These are phyloP conservation scores for Royoungia palumana DNA, from an alignment of 768 basidiomycete genomes.

Conservation along the genomic window DNA sequence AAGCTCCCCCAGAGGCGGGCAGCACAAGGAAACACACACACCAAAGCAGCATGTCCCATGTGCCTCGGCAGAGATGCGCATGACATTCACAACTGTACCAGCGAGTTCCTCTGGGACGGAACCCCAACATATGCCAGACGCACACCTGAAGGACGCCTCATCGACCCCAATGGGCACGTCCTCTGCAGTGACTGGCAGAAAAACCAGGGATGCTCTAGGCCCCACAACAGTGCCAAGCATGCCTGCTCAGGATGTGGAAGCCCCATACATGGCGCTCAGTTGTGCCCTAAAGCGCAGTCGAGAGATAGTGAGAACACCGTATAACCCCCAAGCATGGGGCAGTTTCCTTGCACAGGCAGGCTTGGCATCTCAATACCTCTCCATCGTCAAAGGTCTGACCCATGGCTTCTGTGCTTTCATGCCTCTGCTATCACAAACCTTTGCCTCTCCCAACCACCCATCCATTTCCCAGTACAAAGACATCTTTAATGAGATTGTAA, in stretches of 20 bases:
- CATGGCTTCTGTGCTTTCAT: not conserved
- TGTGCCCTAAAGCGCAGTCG: not conserved
- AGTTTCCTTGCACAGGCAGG: not conserved
- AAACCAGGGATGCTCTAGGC: not conserved
- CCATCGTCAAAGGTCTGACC: not conserved
- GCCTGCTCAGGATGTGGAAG: not conserved
- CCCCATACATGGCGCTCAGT: not conserved
- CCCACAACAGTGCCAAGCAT: not conserved
- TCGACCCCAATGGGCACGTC: too few species aligned
- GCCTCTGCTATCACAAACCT: not conserved
- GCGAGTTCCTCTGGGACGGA: too few species aligned
- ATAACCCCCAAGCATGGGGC: not conserved
- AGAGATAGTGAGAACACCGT: not conserved
- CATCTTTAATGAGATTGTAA: not conserved
- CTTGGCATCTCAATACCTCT: not conserved
- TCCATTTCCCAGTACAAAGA: not conserved
- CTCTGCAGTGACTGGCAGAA: constrained; percentile 2
- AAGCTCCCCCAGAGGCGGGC: too few species aligned
- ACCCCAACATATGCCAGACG: too few species aligned
- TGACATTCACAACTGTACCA: too few species aligned
- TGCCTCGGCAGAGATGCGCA: too few species aligned
- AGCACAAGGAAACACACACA: too few species aligned
- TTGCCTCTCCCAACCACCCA: not conserved
- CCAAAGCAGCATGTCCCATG: too few species aligned
- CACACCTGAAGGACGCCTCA: too few species aligned